Conservation (phyloP, 371 early-diverging fungal species). For the Rhizopus arrhizus region DNA sequence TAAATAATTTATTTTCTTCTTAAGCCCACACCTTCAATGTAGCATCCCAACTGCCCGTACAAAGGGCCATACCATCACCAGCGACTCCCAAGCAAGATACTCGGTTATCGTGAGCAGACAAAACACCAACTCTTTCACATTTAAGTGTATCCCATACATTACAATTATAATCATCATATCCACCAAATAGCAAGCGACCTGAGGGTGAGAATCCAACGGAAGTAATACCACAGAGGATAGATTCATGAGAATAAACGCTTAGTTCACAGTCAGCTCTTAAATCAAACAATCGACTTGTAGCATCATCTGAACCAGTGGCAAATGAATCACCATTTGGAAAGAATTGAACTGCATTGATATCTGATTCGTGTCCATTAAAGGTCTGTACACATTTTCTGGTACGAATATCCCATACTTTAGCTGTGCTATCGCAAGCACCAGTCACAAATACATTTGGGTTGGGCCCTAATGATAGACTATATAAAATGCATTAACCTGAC, state of each 20-base stretch:
- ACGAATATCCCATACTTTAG: constrained; percentile 98
- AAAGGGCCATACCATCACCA: constrained; percentile 95
- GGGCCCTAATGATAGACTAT: constrained; percentile 83
- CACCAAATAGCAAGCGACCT: constrained; percentile 95
- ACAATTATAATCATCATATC: constrained; percentile 98
- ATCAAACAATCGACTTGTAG: constrained; percentile 96
- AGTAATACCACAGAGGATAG: constrained; percentile 95
- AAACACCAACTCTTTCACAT: constrained; percentile 91
- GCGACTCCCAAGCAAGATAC: constrained; percentile 95
- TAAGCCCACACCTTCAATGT: constrained; percentile 75
- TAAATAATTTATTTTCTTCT: neutral
- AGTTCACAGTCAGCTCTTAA: constrained; percentile 96
- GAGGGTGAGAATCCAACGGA: constrained; percentile 95
- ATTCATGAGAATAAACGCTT: constrained; percentile 94
- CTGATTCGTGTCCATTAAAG: constrained; percentile 96
- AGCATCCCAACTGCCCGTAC: constrained; percentile 97
- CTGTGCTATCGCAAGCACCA: constrained; percentile 98
- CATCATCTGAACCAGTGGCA: constrained; percentile 97
- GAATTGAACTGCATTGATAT: constrained; percentile 98
- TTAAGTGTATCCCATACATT: constrained; percentile 98
- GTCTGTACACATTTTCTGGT: constrained; percentile 95
- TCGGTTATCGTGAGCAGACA: constrained; percentile 94
- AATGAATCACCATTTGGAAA: constrained; percentile 98
- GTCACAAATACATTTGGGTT: constrained; percentile 95
- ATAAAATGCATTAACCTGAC: neutral